phyloP scores from a whole-genome alignment of 2,329 filamentous ascomycete genomes.

The Epichloe aotearoae region DNA sequence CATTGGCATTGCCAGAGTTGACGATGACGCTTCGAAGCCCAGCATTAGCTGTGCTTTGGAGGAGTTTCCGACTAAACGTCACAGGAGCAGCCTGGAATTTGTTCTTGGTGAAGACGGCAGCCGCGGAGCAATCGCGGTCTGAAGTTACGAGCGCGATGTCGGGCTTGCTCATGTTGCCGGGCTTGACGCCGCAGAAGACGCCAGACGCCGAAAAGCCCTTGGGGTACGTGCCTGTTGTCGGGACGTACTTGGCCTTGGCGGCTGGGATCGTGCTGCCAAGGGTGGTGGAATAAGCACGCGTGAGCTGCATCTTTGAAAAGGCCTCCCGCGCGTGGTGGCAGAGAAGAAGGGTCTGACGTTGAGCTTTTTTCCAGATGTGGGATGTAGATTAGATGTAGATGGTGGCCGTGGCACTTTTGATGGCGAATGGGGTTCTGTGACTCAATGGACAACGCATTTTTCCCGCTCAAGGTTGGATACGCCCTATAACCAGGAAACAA shows the following conservation, averaged over 20 bases:
- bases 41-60: constrained; percentile 51
- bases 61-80: constrained; percentile 62
- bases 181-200: constrained; percentile 85
- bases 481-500: no score
- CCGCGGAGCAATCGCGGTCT: constrained; percentile 70
- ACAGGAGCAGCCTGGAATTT: constrained; percentile 96
- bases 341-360: neutral
- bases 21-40: constrained; percentile 74
- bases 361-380: neutral
- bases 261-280: constrained; percentile 42
- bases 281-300: constrained; percentile 21
- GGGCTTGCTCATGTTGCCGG: constrained; percentile 79
- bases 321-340: constrained; percentile 7
- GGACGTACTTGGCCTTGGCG: constrained; percentile 83
- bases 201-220: constrained; percentile 80
- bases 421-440: neutral
- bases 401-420: neutral
- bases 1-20: constrained; percentile 95
- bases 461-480: neutral
- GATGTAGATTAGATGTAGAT: neutral
- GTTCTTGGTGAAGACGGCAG: constrained; percentile 95
- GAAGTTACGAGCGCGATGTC: constrained; percentile 85
- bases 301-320: constrained; percentile 17
- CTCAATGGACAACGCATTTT: neutral
- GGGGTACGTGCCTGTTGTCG: constrained; percentile 73